A percentile compares a stretch with the other conserved stretches of the same genome.
phyloP scores from a whole-genome alignment of 768 basidiomycete genomes.

The Mycena polygramma region DNA sequence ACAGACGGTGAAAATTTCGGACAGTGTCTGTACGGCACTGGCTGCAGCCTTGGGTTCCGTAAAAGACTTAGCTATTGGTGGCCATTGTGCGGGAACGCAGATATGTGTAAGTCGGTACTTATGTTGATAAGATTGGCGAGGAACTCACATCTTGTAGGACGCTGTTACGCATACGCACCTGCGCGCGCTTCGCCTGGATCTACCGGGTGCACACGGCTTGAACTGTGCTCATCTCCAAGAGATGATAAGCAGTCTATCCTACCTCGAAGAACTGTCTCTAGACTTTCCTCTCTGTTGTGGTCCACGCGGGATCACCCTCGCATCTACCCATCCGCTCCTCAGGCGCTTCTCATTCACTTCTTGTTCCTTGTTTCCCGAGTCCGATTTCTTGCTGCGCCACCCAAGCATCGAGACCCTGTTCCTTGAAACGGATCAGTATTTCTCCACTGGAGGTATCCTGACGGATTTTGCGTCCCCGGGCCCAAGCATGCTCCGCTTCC shows the following conservation, averaged over 20 bases:
- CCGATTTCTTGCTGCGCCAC: constrained; percentile 7
- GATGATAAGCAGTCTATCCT: background rate
- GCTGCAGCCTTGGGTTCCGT: background rate
- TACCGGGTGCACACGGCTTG: background rate
- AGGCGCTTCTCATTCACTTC: background rate
- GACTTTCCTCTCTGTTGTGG: background rate
- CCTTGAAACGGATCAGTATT: background rate
- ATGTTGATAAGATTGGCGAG: too few relatives aligned
- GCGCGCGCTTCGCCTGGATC: background rate
- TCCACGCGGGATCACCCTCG: background rate
- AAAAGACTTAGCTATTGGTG: background rate
- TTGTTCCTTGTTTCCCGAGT: background rate
- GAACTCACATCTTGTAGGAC: background rate
- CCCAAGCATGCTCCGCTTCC: background rate
- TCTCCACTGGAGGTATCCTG: background rate
- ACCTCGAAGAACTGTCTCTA: constrained; percentile 13
- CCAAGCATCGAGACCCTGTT: background rate
- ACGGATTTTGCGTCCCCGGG: background rate
- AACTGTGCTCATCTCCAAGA: background rate
- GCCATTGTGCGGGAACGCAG: too few relatives aligned
- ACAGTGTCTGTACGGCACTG: background rate
- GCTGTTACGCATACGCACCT: background rate
- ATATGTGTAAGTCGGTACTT: background rate
- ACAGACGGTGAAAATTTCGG: background rate
- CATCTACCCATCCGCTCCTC: constrained; percentile 2